Conservation (phyloP, 2,329 filamentous ascomycete genomes). For the Fonsecaea nubica region DNA sequence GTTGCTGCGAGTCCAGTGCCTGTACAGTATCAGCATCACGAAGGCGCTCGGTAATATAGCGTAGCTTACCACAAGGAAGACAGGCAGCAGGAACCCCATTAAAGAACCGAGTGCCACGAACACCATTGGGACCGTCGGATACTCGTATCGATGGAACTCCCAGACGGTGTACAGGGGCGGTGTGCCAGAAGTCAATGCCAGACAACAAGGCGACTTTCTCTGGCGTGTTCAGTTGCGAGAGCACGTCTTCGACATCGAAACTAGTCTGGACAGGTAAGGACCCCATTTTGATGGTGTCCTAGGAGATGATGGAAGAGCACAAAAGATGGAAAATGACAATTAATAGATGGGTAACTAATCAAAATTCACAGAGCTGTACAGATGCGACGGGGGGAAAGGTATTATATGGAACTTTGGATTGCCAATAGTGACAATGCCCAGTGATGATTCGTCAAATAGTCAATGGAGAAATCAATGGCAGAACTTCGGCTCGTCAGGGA, state of each 20-base stretch:
- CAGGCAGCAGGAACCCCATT: conserved; percentile 73
- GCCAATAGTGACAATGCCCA: neutral
- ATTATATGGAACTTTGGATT: neutral
- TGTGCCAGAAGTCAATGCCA: conserved; percentile 74
- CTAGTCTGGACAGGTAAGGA: conserved; percentile 31
- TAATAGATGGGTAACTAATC: neutral
- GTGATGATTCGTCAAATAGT: conserved; percentile 5
- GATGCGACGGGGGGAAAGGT: neutral
- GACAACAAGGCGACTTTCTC: conserved; percentile 64
- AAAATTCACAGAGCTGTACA: neutral
- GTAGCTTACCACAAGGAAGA: conserved; percentile 66
- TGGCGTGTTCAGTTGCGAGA: conserved; percentile 46
- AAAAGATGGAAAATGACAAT: neutral
- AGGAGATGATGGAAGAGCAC: neutral
- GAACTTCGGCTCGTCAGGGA: conserved; percentile 20
- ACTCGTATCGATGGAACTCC: conserved; percentile 70
- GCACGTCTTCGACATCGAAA: conserved; percentile 41
- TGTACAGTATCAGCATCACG: conserved; percentile 19
- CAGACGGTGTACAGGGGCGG: conserved; percentile 66
- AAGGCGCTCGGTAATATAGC: too few species aligned
- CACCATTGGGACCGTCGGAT: conserved; percentile 73
- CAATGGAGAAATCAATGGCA: conserved; percentile 7
- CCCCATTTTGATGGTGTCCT: conserved; percentile 27
- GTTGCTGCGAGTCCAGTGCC: conserved; percentile 79
- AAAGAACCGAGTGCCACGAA: conserved; percentile 71